Conservation (phyloP, 768 basidiomycete species). For the Mycena indigotica region DNA sequence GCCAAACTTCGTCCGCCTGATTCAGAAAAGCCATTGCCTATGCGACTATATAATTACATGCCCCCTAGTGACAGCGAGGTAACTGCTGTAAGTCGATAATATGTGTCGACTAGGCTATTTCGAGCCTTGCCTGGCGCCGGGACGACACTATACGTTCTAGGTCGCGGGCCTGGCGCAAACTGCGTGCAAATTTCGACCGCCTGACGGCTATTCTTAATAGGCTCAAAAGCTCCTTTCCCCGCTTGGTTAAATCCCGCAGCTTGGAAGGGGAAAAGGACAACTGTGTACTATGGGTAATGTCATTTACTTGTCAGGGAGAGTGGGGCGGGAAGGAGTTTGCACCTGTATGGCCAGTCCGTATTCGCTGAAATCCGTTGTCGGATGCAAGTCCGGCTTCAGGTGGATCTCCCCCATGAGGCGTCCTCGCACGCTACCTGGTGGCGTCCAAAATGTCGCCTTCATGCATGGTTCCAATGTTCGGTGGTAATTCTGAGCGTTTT, state of each 20-base stretch:
- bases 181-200: not conserved
- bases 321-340: not conserved
- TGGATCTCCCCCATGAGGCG: not conserved
- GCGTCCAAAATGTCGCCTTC: not conserved
- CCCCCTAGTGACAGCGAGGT: not conserved
- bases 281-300: not conserved
- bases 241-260: not conserved
- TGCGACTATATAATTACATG: too few species aligned
- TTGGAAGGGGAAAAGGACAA: not conserved
- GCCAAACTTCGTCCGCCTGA: too few species aligned
- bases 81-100: not conserved
- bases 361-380: not conserved
- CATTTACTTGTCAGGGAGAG: not conserved
- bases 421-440: not conserved
- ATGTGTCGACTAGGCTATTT: not conserved
- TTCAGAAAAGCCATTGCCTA: too few species aligned
- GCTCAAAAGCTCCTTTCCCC: not conserved
- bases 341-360: not conserved
- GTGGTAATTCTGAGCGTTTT: not conserved
- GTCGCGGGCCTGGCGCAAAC: not conserved
- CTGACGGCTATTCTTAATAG: not conserved
- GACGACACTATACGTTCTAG: not conserved
- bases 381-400: not conserved
- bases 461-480: not conserved
- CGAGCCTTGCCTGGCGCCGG: not conserved